phyloP scores from a whole-genome alignment of 148 eudicot species.

The Beta vulgaris region DNA sequence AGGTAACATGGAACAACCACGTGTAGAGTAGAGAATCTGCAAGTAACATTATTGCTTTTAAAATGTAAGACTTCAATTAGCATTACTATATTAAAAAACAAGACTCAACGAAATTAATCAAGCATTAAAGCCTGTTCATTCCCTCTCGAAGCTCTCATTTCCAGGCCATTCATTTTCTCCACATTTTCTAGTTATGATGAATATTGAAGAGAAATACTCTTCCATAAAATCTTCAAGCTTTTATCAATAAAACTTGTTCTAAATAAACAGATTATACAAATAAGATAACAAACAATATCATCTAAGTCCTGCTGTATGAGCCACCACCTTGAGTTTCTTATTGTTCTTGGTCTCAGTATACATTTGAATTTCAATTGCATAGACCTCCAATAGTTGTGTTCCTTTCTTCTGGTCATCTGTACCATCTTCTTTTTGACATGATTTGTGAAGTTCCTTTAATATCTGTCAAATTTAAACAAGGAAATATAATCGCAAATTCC shows the following conservation, averaged over 20 bases:
- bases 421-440: conserved; percentile 95
- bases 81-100: neutral
- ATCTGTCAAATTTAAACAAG: conserved; percentile 46
- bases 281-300: neutral
- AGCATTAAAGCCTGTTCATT: too few relatives aligned
- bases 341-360: conserved; percentile 98
- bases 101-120: neutral
- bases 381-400: conserved; percentile 91
- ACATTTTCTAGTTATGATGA: neutral
- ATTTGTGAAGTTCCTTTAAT: conserved; percentile 96
- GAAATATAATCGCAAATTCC: neutral
- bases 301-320: neutral
- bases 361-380: conserved; percentile 98
- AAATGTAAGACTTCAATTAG: neutral
- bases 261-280: neutral
- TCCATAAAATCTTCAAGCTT: neutral
- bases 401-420: conserved; percentile 99
- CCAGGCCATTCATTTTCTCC: neutral
- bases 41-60: neutral
- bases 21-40: neutral
- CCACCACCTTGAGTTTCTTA: conserved; percentile 86
- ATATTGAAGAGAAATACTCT: neutral
- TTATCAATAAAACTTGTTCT: neutral
- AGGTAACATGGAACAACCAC: neutral
- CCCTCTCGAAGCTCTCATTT: neutral